Evolutionary conservation across 2,329 filamentous ascomycete species (phyloP), one percentile per base, ranked within the genome.

Genomic region (Paracorniculantispora psalliotae): DNA sequence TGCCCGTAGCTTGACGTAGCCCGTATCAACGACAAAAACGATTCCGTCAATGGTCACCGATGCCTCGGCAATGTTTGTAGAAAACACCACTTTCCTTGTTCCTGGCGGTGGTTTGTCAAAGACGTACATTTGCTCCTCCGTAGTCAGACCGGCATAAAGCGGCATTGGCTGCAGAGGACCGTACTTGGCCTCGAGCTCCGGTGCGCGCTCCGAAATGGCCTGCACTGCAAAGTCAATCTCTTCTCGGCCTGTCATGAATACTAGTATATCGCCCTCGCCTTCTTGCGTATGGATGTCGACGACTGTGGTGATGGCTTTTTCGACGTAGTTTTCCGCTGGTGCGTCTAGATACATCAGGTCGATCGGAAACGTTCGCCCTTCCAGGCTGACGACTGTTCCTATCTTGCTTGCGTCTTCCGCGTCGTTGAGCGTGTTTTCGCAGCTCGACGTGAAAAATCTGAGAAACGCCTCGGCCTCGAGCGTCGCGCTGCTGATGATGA

Each of bases 51-150:
- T 96, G 17, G 94, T 97, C 46, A 99, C 89, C 1, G 91, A 96
- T 4, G 94, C 93, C 77, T 99, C 94, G 13, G 94, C 92, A 63
- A 97, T 97, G 70, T 97, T 97, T 60, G 94, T 97, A 4, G 91
- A 89, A 64, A 97, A 87, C 37, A 99, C 90, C 41, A 97, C 89
- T 70, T 97, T 97, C 44, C 94, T 84, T 1, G 87, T 92, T 61
- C 92, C 88, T 61, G 90, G 86, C 0, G 90, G 86, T 2, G 92
- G 79, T 57, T 89, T 86, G 66, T 96, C 91, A 69, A 97, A 97
- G 43, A 97, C 89, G 64, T 92, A 92, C 85, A 96, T 93, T 69
- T 97, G 94, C 68, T 97, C 87, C 63, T 97, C 92, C 9, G 89
- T 91, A 2, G 91, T 85, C 6, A 97, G 81, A 2, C 93, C 94